Evolutionary conservation across 2,329 filamentous ascomycete species (phyloP).

Genomic region (Ophiostoma fasciatum): DNA sequence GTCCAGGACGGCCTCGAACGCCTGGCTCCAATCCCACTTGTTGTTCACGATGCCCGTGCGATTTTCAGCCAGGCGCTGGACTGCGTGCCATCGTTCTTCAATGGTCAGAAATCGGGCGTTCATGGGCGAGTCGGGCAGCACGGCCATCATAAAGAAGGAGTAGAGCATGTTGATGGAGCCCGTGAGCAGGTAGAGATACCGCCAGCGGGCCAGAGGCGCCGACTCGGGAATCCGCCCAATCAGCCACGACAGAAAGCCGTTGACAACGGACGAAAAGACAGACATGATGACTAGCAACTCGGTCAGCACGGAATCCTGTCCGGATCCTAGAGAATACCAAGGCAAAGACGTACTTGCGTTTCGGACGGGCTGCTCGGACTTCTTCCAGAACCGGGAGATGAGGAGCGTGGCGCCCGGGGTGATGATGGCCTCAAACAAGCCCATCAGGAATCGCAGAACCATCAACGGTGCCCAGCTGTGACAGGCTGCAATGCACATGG

Average conservation of each 20-base stretch:
- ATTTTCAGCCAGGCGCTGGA: slow-evolving; percentile 18
- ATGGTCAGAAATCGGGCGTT: slow-evolving; percentile 10
- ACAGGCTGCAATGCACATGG: slow-evolving; percentile 15
- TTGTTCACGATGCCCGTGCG: slow-evolving; percentile 21
- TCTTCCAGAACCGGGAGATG: slow-evolving; percentile 18
- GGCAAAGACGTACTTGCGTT: slow-evolving; percentile 3
- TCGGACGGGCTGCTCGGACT: slow-evolving; percentile 4
- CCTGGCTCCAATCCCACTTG: slow-evolving; percentile 16
- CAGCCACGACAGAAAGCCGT: slow-evolving; percentile 19
- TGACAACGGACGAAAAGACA: slow-evolving; percentile 12
- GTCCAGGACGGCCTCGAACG: slow-evolving; percentile 18
- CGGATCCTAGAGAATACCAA: too few relatives aligned
- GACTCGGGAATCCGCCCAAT: slow-evolving; percentile 18
- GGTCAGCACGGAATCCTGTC: slow-evolving; percentile 15
- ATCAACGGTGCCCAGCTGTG: slow-evolving; percentile 18
- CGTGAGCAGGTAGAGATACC: slow-evolving; percentile 18
- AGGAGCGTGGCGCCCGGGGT: slow-evolving; percentile 18
- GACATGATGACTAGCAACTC: slow-evolving; percentile 16
- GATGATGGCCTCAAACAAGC: slow-evolving; percentile 19
- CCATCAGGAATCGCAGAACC: slow-evolving; percentile 16
- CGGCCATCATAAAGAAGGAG: slow-evolving; percentile 10
- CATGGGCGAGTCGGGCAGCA: slow-evolving; percentile 14
- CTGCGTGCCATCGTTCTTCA: slow-evolving; percentile 16
- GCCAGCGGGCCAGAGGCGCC: slow-evolving; percentile 1
- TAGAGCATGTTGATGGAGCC: slow-evolving; percentile 22